Evolutionary conservation across 305 asterid genomes (phyloP).

Genomic region (Fraxinus dipetala): DNA sequence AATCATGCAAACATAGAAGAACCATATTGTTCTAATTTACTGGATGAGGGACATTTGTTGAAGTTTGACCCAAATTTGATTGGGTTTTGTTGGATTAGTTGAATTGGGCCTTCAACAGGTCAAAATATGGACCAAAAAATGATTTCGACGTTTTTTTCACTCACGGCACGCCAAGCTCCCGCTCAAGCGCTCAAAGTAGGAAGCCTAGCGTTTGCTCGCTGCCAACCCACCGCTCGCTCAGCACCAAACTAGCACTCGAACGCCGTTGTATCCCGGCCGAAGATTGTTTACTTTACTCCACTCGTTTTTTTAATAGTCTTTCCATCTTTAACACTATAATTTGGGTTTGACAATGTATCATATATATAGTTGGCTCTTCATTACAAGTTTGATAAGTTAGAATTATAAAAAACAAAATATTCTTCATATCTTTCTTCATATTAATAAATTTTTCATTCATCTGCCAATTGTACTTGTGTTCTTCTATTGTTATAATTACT

Average conservation of each 20-base stretch:
- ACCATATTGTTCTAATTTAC: not conserved
- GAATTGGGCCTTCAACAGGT: not conserved
- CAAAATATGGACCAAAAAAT: not conserved
- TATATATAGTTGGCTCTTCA: not conserved
- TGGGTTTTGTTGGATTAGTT: not conserved
- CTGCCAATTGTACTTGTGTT: not conserved
- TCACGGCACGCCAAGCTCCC: not conserved
- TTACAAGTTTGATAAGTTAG: not conserved
- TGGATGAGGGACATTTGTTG: not conserved
- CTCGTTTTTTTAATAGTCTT: not conserved
- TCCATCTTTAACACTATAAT: not conserved
- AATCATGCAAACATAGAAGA: slow-evolving; percentile 15
- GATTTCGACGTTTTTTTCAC: not conserved
- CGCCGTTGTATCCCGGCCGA: not conserved
- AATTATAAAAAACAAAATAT: too few species aligned
- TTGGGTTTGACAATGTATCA: not conserved
- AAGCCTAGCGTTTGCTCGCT: not conserved
- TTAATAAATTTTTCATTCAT: not conserved
- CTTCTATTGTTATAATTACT: not conserved
- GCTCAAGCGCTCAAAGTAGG: not conserved
- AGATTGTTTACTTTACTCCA: not conserved
- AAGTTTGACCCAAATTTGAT: not conserved
- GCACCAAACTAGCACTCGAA: not conserved
- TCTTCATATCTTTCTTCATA: not conserved
- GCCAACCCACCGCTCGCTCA: not conserved